Evolutionary conservation across 495 filamentous ascomycete species (phyloP).

Genomic region (Neurospora cerealis): DNA sequence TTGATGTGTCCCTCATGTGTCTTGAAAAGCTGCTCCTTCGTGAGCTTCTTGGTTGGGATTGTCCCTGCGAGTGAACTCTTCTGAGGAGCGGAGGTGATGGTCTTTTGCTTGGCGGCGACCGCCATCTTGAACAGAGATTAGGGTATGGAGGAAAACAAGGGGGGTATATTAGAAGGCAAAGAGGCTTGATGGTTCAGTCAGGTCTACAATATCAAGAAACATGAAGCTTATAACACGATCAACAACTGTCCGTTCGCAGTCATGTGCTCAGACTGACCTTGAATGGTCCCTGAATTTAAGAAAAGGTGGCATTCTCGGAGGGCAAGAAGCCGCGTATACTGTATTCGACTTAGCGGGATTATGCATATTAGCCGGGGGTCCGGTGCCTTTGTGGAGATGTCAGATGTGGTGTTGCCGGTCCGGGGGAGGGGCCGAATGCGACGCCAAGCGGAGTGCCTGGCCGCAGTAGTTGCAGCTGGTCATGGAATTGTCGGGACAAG

Average conservation of each 20-base stretch:
- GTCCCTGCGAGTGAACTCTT: constrained; percentile 3
- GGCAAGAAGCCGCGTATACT: constrained; percentile 19
- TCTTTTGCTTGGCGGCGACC: background rate
- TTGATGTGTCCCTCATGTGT: constrained; percentile 23
- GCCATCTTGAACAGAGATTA: constrained; percentile 2
- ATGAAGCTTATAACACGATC: background rate
- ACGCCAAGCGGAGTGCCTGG: background rate
- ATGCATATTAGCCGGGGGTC: background rate
- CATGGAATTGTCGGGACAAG: background rate
- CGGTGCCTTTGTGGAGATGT: background rate
- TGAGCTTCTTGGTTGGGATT: constrained; percentile 10
- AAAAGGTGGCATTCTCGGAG: constrained; percentile 28
- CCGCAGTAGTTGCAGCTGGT: background rate
- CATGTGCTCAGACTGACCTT: background rate
- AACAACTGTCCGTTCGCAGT: background rate
- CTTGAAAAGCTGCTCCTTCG: constrained; percentile 21
- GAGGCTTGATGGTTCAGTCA: background rate
- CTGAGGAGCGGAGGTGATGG: background rate
- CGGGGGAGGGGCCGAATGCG: background rate
- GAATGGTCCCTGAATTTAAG: constrained; percentile 3
- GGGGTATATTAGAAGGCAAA: background rate
- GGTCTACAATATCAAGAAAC: background rate
- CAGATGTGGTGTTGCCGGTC: background rate
- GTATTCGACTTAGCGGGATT: constrained; percentile 18
- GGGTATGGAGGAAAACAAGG: background rate